Evolutionary conservation across 2,329 filamentous ascomycete species (phyloP), one percentile per base, ranked within the genome.

Genomic region (Fusarium verrucosum): DNA sequence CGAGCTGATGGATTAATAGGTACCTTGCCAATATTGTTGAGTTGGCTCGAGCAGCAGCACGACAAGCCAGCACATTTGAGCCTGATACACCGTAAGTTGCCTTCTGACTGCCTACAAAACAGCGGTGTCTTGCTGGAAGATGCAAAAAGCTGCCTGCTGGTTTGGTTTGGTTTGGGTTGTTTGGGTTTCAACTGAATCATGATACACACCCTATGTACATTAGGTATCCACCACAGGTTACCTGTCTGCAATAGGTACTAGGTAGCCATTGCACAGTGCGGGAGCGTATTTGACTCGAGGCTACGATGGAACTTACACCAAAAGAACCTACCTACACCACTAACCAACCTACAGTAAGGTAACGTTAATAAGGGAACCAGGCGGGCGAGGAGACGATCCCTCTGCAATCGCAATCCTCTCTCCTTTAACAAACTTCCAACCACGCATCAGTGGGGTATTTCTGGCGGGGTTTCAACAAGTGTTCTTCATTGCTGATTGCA

Each of bases 221-320:
- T n/a, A n/a, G n/a, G 53, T 59, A 40, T 40, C 49, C 50, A 59
- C 49, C n/a, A n/a, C n/a, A n/a, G n/a, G 60, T 64, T 64, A 65
- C 23, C 23, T 23, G 8, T n/a, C n/a, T n/a, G n/a, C 61, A 52
- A 57, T 8, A 40, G n/a, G n/a, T n/a, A n/a, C n/a, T n/a, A n/a
- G n/a, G n/a, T n/a, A n/a, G n/a, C n/a, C 62, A 45, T 35, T 41
- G 25, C 62, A 66, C 63, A 66, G 63, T 66, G 63, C 53, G 63
- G 66, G 62, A 51, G 58, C 53, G 52, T 37, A 38, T 37, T 40
- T 37, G 43, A 28, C 25, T 30, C 37, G 19, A 50, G 17, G n/a
- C n/a, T n/a, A n/a, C n/a, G n/a, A 26, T 33, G 36, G 30, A 45
- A 49, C 57, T 42, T 61, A 35, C 28, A 50, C 35, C 44, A 44